These are phyloP conservation scores for Elongisporangium prolatum DNA, from an alignment of 352 stramenopile species.

Conservation along the genomic window DNA sequence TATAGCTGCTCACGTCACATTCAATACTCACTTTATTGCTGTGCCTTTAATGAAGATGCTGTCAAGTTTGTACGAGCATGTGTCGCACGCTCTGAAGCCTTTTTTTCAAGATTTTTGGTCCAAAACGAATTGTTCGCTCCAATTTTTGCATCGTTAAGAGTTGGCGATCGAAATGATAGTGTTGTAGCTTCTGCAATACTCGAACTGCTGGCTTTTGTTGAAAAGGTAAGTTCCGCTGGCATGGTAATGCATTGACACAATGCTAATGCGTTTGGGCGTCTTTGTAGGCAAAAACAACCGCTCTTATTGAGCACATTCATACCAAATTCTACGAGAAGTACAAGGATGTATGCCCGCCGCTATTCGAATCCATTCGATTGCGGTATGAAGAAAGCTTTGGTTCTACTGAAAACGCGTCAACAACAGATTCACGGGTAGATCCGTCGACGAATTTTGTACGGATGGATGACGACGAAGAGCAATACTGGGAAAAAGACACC, in stretches of 20 bases:
- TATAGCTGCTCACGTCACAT: constrained; percentile 1
- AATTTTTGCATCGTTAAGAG: constrained; percentile 44
- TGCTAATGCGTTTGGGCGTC: constrained; percentile 5
- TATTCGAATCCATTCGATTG: constrained; percentile 67
- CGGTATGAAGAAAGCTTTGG: constrained; percentile 52
- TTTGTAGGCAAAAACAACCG: constrained; percentile 56
- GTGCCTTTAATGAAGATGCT: constrained; percentile 38
- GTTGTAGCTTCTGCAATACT: constrained; percentile 71
- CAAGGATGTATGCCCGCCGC: constrained; percentile 59
- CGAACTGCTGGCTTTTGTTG: constrained; percentile 69
- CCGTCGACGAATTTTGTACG: constrained; percentile 42
- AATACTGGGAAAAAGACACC: constrained; percentile 79
- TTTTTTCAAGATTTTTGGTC: constrained; percentile 79
- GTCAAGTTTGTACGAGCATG: constrained; percentile 79
- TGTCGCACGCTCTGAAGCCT: constrained; percentile 65
- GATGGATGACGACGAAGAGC: constrained; percentile 70
- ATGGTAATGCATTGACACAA: constrained; percentile 2
- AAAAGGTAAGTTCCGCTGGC: constrained; percentile 39
- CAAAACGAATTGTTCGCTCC: constrained; percentile 69
- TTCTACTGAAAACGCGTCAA: constrained; percentile 16
- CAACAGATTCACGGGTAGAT: constrained; percentile 6
- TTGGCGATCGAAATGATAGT: constrained; percentile 42
- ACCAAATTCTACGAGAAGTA: constrained; percentile 77
- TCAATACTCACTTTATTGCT: not conserved
- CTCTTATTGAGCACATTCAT: constrained; percentile 73